A percentile compares a stretch with the other conserved stretches of the same genome.
phyloP scores from a whole-genome alignment of 768 basidiomycete species.

The Russula griseocarnosa region DNA sequence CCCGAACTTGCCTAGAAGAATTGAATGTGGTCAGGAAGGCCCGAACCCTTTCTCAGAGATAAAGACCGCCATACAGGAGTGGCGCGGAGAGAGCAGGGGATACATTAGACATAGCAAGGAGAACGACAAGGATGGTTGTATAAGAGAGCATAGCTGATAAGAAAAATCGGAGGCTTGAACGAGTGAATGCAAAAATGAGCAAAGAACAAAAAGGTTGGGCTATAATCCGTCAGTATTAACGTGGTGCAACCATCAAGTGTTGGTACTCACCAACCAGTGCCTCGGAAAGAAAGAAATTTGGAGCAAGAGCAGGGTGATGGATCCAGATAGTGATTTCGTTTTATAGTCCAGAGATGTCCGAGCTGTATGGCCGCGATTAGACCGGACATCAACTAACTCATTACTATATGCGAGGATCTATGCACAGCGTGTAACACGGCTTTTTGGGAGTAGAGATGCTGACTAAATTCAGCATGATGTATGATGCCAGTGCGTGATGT shows the following conservation, averaged over 20 bases:
- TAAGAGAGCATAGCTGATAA: background rate
- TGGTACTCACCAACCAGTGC: conserved; percentile 19
- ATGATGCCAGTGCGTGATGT: no score
- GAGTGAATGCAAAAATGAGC: background rate
- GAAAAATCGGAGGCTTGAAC: background rate
- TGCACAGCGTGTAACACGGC: no score
- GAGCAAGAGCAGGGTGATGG: conserved; percentile 5
- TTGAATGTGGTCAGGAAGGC: background rate
- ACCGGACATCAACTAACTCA: background rate
- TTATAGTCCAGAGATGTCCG: background rate
- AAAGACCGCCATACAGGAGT: background rate
- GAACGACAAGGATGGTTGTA: background rate
- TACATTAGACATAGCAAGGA: background rate
- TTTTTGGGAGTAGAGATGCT: no score
- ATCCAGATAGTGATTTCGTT: background rate
- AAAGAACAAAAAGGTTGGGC: background rate
- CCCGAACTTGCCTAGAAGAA: background rate
- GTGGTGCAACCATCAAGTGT: background rate
- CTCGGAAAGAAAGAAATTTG: background rate
- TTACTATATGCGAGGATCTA: no score
- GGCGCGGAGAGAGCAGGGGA: conserved; percentile 10
- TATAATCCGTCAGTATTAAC: background rate
- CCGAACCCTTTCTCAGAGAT: background rate
- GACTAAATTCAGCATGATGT: no score
- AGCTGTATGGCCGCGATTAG: background rate